These are phyloP conservation scores for Pseudocercospora musae DNA, from an alignment of 2,329 filamentous ascomycete genomes.

Conservation along the genomic window DNA sequence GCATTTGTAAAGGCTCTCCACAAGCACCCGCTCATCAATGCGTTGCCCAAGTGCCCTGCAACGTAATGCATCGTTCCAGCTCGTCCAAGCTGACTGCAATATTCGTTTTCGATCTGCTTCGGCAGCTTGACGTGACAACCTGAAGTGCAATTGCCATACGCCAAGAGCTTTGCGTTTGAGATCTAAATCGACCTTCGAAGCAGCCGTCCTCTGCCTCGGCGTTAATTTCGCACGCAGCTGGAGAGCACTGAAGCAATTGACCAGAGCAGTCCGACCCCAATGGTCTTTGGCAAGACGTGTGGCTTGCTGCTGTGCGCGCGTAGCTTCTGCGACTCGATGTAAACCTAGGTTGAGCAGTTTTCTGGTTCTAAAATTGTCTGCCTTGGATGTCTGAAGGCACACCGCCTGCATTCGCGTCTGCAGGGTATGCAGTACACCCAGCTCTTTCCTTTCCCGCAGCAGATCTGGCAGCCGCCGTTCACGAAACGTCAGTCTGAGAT, in stretches of 20 bases:
- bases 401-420: slow-evolving; percentile 4
- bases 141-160: slow-evolving; percentile 48
- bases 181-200: slow-evolving; percentile 44
- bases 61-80: slow-evolving; percentile 61
- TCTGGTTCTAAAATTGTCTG: slow-evolving; percentile 8
- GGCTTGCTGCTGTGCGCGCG: slow-evolving; percentile 1
- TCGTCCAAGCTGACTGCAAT: slow-evolving; percentile 56
- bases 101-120: slow-evolving; percentile 52
- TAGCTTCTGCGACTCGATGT: not conserved
- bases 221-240: slow-evolving; percentile 43
- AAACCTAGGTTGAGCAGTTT: not conserved
- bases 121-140: slow-evolving; percentile 42
- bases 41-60: slow-evolving; percentile 50
- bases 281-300: slow-evolving; percentile 4
- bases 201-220: slow-evolving; percentile 43
- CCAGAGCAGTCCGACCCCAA: slow-evolving; percentile 1
- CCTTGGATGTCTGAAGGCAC: slow-evolving; percentile 11
- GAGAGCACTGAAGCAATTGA: slow-evolving; percentile 30
- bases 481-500: slow-evolving; percentile 26
- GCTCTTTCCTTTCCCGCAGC: slow-evolving; percentile 6
- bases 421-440: slow-evolving; percentile 11
- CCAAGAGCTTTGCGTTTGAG: slow-evolving; percentile 47
- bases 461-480: slow-evolving; percentile 29
- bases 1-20: slow-evolving; percentile 60
- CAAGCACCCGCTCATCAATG: slow-evolving; percentile 55